Percentiles rank a stretch among this genome's conserved stretches.
These are phyloP conservation scores for Ceratobasidium sp. DNA, from an alignment of 1,284 basidiomycete genomes.

Conservation along the genomic window DNA sequence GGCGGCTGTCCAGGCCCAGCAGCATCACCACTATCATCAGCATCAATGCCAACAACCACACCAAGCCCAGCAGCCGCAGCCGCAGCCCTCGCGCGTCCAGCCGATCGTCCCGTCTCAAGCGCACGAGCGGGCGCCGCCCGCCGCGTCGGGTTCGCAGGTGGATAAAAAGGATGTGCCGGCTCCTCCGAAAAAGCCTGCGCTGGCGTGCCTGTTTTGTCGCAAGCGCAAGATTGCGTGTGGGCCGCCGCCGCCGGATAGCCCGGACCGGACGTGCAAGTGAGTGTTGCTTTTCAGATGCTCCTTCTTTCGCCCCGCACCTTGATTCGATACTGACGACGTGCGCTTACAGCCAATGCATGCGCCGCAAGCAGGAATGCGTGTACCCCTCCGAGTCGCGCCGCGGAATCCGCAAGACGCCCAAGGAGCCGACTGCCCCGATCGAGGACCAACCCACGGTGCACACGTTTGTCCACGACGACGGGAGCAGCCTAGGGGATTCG, in stretches of 20 bases:
- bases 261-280: constrained; percentile 44
- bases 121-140: constrained; percentile 10
- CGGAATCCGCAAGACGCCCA: constrained; percentile 50
- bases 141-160: neutral
- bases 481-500: neutral
- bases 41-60: neutral
- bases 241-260: constrained; percentile 36
- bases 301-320: no score
- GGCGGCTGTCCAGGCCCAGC: no score
- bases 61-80: neutral
- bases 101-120: constrained; percentile 36
- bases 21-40: neutral
- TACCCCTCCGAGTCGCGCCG: constrained; percentile 66
- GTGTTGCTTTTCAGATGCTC: constrained; percentile 4
- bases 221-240: constrained; percentile 45
- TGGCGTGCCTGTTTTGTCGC: constrained; percentile 44
- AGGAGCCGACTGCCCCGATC: neutral
- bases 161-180: constrained; percentile 13
- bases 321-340: neutral
- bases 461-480: constrained; percentile 30
- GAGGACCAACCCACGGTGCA: neutral
- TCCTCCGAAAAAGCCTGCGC: constrained; percentile 43
- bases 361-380: constrained; percentile 63
- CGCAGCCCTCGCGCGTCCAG: neutral
- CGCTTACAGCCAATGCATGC: constrained; percentile 63